Base-by-base conservation (phyloP, 495 filamentous ascomycete species). In the Neurospora sp. region DNA sequence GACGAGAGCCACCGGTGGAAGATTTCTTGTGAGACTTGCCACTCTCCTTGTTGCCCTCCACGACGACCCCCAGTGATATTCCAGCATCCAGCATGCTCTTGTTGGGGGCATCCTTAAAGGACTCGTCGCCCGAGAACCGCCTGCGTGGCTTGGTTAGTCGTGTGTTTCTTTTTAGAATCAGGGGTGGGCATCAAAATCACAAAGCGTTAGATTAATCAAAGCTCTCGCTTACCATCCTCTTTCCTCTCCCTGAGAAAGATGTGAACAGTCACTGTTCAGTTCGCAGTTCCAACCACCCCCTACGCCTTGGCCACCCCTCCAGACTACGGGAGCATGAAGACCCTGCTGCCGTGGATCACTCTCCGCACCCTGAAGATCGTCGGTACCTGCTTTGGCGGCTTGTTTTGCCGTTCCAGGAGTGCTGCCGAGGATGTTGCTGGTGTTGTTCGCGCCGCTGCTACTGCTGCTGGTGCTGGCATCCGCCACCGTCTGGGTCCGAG, bases 251-350 rank as follows among this genome's bases (percentile, higher is more conserved):
- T 85, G 85, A 39, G 85, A 87, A 77, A 99, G 73, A 69, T 78
- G 76, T 79, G 82, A 92, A 93, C 94, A 97, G 80, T 97, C 93
- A 10, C 93, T 91, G 83, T 97, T 94, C 70, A 87, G 72, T 69
- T 88, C 85, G 78, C 91, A 92, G 27, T 90, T 85, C 96, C 96
- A 99, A 14, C 91, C 92, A 71, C 93, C 93, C 4, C 85, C 84
- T 65, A 97, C 89, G 9, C 91, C 93, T n/a, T 84, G 87, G 0
- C 89, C 89, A 68, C 78, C 81, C 75, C 83, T 84, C 92, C 91
- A 94, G 16, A 82, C 77, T 14, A 85, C 76, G 9, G 85, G 88
- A 41, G 89, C 80, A 70, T 61, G 71, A 65, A 68, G 76, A 82
- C 6, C 76, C 79, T 73, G 79, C 78, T 44, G 75, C 74, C 48